Evolutionary conservation across 2,329 filamentous ascomycete species (phyloP).

Genomic region (Aspergillus luchuensis): DNA sequence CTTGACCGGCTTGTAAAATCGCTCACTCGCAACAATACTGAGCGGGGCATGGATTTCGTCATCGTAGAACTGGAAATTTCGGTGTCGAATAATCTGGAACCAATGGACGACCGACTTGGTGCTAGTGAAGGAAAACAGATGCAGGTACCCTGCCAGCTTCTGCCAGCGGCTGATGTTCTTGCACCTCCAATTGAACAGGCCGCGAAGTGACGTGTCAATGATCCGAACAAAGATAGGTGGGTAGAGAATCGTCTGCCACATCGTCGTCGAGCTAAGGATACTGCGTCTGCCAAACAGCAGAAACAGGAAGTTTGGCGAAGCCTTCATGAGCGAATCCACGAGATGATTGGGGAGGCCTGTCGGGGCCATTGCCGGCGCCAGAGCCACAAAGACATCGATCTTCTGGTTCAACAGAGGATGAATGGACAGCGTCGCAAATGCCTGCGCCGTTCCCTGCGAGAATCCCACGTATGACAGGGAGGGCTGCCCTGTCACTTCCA

Average conservation of each 20-base stretch:
- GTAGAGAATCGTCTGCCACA: conserved; percentile 96
- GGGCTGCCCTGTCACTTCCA: conserved; percentile 76
- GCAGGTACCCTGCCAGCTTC: conserved; percentile 92
- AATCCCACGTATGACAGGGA: conserved; percentile 96
- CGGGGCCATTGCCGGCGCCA: conserved; percentile 95
- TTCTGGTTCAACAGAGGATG: conserved; percentile 90
- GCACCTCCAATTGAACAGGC: conserved; percentile 88
- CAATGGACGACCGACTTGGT: conserved; percentile 97
- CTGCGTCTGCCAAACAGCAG: conserved; percentile 89
- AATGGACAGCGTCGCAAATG: conserved; percentile 89
- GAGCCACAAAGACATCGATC: conserved; percentile 91
- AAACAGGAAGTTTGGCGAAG: conserved; percentile 88
- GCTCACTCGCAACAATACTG: conserved; percentile 68
- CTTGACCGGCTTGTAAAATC: conserved; percentile 94
- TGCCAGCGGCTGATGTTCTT: conserved; percentile 82
- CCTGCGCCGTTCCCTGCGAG: conserved; percentile 94
- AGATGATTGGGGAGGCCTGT: conserved; percentile 86
- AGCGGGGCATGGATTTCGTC: conserved; percentile 84
- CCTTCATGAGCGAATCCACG: conserved; percentile 89
- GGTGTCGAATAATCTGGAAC: conserved; percentile 98
- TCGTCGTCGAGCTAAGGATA: conserved; percentile 88
- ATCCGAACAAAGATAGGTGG: conserved; percentile 87
- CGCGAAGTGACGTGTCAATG: conserved; percentile 78
- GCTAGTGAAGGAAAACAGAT: conserved; percentile 94
- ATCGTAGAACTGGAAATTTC: conserved; percentile 97